Evolutionary conservation across 2,329 filamentous ascomycete genomes (phyloP).

Genomic region (Aspergillus novoparasiticus): DNA sequence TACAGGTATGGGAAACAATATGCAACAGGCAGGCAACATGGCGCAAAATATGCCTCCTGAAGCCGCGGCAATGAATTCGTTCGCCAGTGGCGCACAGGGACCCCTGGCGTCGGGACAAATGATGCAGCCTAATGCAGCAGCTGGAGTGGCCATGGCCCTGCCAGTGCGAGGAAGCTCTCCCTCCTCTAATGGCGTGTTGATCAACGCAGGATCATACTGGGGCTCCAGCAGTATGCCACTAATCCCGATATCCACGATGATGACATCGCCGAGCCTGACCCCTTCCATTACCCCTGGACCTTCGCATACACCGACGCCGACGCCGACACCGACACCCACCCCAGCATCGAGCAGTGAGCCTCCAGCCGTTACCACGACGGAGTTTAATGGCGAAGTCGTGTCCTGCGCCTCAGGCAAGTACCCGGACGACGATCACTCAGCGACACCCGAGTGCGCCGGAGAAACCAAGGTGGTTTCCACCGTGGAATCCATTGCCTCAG

Average conservation of each 20-base stretch:
- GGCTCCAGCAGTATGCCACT: background rate
- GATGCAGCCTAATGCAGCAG: no score
- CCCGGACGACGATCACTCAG: background rate
- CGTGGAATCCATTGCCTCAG: background rate
- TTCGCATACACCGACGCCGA: background rate
- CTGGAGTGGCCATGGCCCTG: background rate
- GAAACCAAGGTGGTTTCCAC: background rate
- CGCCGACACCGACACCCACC: background rate
- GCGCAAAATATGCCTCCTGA: background rate
- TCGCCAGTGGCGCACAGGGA: background rate
- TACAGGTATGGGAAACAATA: background rate
- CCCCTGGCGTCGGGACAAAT: no score
- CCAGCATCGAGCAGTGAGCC: background rate
- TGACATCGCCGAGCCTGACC: no score
- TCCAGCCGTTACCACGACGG: background rate
- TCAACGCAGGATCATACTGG: background rate
- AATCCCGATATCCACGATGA: background rate
- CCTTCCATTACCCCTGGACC: background rate
- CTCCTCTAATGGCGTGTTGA: background rate
- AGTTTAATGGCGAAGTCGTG: background rate
- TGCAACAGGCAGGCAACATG: background rate
- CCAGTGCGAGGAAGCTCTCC: background rate
- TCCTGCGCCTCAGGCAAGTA: background rate
- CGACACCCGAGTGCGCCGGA: background rate
- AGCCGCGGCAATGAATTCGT: background rate